These are phyloP conservation scores for Quercus aquifolioides DNA, from an alignment of 306 rosid species.

Conservation along the genomic window DNA sequence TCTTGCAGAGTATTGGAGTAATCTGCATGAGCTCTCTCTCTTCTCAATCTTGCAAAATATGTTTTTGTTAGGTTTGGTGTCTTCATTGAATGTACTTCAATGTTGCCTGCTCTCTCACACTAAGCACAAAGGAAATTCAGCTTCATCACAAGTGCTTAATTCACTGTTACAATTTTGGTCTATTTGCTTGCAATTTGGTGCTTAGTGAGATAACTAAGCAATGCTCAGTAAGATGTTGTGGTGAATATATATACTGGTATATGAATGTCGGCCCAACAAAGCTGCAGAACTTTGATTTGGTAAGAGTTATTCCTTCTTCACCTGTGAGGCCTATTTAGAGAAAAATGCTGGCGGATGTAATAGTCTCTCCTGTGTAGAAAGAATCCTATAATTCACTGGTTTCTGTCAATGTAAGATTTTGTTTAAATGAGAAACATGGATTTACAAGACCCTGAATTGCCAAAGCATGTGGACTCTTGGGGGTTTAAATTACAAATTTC, in stretches of 20 bases:
- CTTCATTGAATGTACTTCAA: not conserved
- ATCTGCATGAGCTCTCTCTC: not conserved
- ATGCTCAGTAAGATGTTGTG: not conserved
- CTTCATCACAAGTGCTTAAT: not conserved
- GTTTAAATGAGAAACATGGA: no score
- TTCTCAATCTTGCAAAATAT: not conserved
- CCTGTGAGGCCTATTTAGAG: no score
- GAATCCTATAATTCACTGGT: no score
- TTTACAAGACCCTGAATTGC: no score
- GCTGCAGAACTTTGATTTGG: no score
- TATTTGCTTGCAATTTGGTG: not conserved
- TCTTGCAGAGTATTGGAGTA: not conserved
- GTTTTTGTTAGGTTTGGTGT: not conserved
- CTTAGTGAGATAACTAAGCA: not conserved
- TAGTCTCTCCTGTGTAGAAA: no score
- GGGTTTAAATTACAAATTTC: no score
- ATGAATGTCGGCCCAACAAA: not conserved
- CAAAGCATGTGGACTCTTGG: no score
- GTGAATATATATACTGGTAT: not conserved
- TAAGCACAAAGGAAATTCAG: not conserved
- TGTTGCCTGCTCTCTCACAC: not conserved
- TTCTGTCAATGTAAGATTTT: no score
- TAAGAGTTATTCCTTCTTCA: no score
- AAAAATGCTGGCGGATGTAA: no score
- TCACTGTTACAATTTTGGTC: not conserved